Evolutionary conservation across 2,329 filamentous ascomycete genomes (phyloP), one percentile per base, ranked within the genome.

Genomic region (Fusarium annulatum): DNA sequence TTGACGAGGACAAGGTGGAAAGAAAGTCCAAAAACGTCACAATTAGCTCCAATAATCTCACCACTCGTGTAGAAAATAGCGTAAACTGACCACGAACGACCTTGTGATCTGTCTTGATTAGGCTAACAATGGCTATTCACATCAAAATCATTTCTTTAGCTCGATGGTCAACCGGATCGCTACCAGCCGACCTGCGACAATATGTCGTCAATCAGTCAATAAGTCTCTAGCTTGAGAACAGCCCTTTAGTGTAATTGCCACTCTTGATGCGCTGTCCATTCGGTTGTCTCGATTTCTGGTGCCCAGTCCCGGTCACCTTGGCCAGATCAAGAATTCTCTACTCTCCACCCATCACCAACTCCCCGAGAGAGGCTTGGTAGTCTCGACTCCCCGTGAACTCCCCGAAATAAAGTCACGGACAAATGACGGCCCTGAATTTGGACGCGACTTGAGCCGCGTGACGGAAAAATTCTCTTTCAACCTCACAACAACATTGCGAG

Each of bases 381-480:
- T 46, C 39, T 55, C 39, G 46, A 61, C 61, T 71, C 62, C 69
- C 62, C 62, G 53, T 61, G 41, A 64, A 73, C 71, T 73, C 71
- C 71, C 71, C 71, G 71, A 69, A 26, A 53, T n/a, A 18, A 21
- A 49, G 23, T 42, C 48, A 61, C 64, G 55, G 42, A 55, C 66
- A 69, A 70, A 71, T 69, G 61, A 71, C 30, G 56, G 36, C 8
- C 52, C 48, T 58, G 19, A 28, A n/a, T 21, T 41, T 53, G 48
- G 19, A 67, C 49, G 52, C n/a, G 52, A 28, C 33, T 39, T 62
- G 39, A 63, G 67, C 58, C 43, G 46, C 49, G 57, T 11, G 36
- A 41, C 15, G 49, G 28, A 46, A 65, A 59, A 41, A 15, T 48
- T 39, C 41, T 49, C 67, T 65, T 56, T 53, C 60, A 72, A 72